Evolutionary conservation across 345 rosid species (phyloP).

Genomic region (Citrus australasica): DNA sequence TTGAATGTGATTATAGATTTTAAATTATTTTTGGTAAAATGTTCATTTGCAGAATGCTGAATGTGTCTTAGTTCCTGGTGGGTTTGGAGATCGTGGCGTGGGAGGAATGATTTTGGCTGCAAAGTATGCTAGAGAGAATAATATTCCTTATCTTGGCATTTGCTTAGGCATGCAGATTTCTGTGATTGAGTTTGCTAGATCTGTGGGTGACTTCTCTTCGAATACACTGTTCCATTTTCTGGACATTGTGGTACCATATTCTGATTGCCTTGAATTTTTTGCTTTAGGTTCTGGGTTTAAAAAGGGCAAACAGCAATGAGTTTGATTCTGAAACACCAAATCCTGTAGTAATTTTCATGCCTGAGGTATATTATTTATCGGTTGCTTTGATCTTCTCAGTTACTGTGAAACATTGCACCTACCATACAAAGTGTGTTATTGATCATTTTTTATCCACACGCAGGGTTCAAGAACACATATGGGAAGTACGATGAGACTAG

Average conservation of each 20-base stretch:
- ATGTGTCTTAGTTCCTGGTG: constrained; percentile 94
- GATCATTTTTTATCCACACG: constrained; percentile 10
- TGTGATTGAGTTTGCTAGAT: constrained; percentile 91
- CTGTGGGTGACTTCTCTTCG: constrained; percentile 46
- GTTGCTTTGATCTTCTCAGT: background rate
- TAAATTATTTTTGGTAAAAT: background rate
- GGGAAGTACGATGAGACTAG: constrained; percentile 99
- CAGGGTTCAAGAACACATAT: constrained; percentile 97
- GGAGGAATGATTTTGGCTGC: constrained; percentile 95
- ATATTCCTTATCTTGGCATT: constrained; percentile 88
- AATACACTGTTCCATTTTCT: constrained; percentile 2
- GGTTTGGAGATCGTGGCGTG: constrained; percentile 98
- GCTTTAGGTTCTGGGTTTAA: constrained; percentile 72
- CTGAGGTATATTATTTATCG: constrained; percentile 55
- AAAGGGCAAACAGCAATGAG: constrained; percentile 80
- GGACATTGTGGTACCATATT: background rate
- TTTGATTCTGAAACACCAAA: constrained; percentile 73
- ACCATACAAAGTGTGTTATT: constrained; percentile 1
- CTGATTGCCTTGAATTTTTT: constrained; percentile 12
- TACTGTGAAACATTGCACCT: background rate
- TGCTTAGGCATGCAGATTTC: constrained; percentile 99
- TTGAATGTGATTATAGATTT: background rate
- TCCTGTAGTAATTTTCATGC: constrained; percentile 93
- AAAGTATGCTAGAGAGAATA: constrained; percentile 85
- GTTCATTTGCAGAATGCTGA: constrained; percentile 64